Percentiles rank a stretch among this genome's conserved stretches.
Evolutionary conservation across 1,139 yeast species (phyloP).

Genomic region (Suhomyces ambrosiae): DNA sequence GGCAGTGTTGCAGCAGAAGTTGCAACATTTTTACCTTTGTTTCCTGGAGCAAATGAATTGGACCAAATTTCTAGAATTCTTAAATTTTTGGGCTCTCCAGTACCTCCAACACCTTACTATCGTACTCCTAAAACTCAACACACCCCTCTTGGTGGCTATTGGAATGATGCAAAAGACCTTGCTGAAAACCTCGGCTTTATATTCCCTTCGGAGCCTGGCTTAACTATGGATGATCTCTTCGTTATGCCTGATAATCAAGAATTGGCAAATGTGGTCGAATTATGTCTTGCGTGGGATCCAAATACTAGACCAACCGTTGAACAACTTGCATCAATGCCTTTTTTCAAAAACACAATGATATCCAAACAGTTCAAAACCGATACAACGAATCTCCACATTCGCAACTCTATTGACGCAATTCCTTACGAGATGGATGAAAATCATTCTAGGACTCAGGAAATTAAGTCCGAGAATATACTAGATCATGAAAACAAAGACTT

Average conservation of each 20-base stretch:
- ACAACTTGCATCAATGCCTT: conserved; percentile 49
- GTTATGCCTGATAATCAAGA: conserved; percentile 26
- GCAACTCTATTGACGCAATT: not conserved
- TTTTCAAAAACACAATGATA: conserved; percentile 47
- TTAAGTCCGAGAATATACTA: conserved; percentile 22
- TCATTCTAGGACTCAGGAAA: not conserved
- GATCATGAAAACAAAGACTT: conserved; percentile 25
- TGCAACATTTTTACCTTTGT: conserved; percentile 73
- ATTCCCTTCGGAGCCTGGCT: conserved; percentile 48
- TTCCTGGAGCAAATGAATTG: conserved; percentile 78
- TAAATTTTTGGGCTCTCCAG: conserved; percentile 72
- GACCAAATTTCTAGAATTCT: conserved; percentile 76
- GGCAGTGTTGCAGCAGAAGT: conserved; percentile 85
- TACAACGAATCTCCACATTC: not conserved
- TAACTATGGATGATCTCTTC: conserved; percentile 28
- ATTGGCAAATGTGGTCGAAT: conserved; percentile 53
- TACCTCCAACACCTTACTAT: conserved; percentile 15
- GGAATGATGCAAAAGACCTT: conserved; percentile 61
- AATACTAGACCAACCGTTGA: conserved; percentile 50
- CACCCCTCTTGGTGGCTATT: conserved; percentile 62
- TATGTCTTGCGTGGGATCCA: conserved; percentile 71
- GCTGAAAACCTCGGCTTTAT: conserved; percentile 54
- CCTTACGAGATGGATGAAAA: not conserved
- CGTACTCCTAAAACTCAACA: conserved; percentile 6
- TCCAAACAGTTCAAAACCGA: not conserved